Percentiles rank a stretch among this genome's conserved stretches.
Evolutionary conservation across 2,329 filamentous ascomycete genomes (phyloP).

Genomic region (Xylariales sp.): DNA sequence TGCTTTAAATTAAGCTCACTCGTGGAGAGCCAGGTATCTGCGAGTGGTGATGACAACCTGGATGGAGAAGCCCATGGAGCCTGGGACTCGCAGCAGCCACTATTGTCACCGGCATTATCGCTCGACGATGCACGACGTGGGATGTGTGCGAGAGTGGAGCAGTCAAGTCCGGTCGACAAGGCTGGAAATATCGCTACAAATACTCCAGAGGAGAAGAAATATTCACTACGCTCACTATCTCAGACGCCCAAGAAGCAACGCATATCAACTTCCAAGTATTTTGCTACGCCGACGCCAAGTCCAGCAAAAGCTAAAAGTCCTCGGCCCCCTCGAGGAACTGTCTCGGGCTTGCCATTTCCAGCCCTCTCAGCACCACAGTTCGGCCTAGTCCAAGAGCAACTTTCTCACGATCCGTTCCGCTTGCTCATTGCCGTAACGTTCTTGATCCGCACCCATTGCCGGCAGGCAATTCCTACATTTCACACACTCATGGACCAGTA

Average conservation of each 20-base stretch:
- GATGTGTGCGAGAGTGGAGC: too few species aligned
- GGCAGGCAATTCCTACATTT: constrained; percentile 71
- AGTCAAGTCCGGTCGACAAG: too few species aligned
- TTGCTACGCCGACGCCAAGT: constrained; percentile 12
- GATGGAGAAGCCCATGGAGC: too few species aligned
- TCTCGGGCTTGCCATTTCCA: constrained; percentile 62
- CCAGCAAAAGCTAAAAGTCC: constrained; percentile 16
- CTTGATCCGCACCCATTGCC: constrained; percentile 75
- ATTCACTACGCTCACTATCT: constrained; percentile 6
- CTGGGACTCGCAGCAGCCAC: too few species aligned
- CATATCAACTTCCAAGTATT: constrained; percentile 28
- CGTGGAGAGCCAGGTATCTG: constrained; percentile 26
- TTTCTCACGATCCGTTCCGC: constrained; percentile 71
- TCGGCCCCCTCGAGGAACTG: constrained; percentile 35
- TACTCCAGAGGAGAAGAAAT: constrained; percentile 1
- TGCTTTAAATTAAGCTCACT: too few species aligned
- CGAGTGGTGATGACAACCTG: constrained; percentile 27
- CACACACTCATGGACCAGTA: constrained; percentile 64
- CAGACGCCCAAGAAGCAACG: constrained; percentile 16
- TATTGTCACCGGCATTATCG: too few species aligned
- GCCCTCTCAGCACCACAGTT: constrained; percentile 60
- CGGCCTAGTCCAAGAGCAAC: constrained; percentile 79
- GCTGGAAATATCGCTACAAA: too few species aligned
- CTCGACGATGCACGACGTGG: too few species aligned
- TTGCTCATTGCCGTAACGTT: constrained; percentile 81